Base-by-base conservation (phyloP, 148 eudicot genomes). In the Mesembryanthemum crystallinum region DNA sequence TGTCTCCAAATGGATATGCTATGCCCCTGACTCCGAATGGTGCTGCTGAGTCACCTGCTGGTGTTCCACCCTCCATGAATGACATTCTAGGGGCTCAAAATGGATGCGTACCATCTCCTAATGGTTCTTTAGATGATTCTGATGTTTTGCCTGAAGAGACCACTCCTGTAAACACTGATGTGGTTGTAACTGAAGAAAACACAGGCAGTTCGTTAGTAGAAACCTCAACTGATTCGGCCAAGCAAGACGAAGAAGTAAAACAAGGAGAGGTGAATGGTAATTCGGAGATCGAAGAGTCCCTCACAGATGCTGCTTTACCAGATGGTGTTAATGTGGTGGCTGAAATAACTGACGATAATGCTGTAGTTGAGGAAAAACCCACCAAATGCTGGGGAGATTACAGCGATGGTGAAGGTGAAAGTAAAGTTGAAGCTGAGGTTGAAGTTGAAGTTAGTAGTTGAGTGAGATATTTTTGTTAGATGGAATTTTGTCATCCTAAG, bases 381-480 rank as follows among this genome's bases (percentile, higher is more conserved):
- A 76, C 62, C 66, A 89, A 89, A 82, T 64, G 86, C 49, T 91
- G 96, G 92, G 98, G 96, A 80, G 98, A 90, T 82, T 89, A 88
- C 85, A 87, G 92, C 77, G 98, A 89, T n/a, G 77, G 74, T 63
- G 98, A 92, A 73, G 81, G 85, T 57, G 94, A 79, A 62, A 49
- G 24, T 67, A 77, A 87, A 30, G 61, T 73, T 54, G 61, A 69
- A 67, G 24, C 2, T 67, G 77, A 89, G 25, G 61, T 76, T 60
- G 61, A 45, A 45, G 14, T 79, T 68, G 89, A 82, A 77, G 83
- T 71, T 77, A 64, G 82, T 71, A 77, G 83, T 77, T 88, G 79
- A 89, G 73, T 63, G 37, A 43, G 73, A 69, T 71, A 75, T 32
- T 27, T 81, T 76, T 71, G 37, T 57, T 54, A 55, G 63, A 51